These are phyloP conservation scores for Trametes cinnabarina DNA, from an alignment of 768 basidiomycete species.

Conservation along the genomic window DNA sequence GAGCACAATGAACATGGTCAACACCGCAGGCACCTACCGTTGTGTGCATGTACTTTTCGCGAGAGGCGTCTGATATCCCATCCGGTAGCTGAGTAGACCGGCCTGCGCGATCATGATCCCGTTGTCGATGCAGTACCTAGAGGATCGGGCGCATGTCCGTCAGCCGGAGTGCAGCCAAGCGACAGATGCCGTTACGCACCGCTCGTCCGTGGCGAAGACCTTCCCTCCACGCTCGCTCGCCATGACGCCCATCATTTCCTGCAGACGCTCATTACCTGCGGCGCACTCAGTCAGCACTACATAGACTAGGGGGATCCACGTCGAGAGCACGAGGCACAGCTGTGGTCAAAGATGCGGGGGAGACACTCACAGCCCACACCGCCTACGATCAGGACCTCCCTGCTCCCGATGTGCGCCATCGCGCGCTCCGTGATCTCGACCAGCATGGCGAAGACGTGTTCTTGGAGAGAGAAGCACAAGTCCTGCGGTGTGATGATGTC, in stretches of 20 bases:
- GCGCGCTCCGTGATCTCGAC: constrained; percentile 99
- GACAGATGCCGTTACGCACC: constrained; percentile 45
- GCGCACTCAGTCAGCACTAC: neutral
- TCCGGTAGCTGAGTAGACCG: constrained; percentile 85
- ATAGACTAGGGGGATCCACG: neutral
- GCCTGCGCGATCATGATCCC: constrained; percentile 99
- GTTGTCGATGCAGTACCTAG: constrained; percentile 97
- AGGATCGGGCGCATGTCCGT: neutral
- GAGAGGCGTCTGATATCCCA: constrained; percentile 81
- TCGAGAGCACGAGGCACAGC: neutral
- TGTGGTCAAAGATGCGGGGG: neutral
- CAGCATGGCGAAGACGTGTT: constrained; percentile 96
- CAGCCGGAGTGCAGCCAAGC: neutral
- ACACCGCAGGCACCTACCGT: constrained; percentile 48
- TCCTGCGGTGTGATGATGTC: constrained; percentile 93
- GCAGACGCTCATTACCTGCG: constrained; percentile 85
- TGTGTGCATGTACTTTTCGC: constrained; percentile 88
- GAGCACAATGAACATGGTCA: neutral
- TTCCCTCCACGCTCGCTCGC: constrained; percentile 82
- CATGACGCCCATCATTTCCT: constrained; percentile 99
- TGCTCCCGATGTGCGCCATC: constrained; percentile 97
- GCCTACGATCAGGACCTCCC: constrained; percentile 94
- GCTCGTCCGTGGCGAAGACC: constrained; percentile 94
- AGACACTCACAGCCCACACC: constrained; percentile 92
- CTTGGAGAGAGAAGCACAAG: constrained; percentile 94